Conservation (phyloP, 345 rosid genomes). For the Trapa incisa region DNA sequence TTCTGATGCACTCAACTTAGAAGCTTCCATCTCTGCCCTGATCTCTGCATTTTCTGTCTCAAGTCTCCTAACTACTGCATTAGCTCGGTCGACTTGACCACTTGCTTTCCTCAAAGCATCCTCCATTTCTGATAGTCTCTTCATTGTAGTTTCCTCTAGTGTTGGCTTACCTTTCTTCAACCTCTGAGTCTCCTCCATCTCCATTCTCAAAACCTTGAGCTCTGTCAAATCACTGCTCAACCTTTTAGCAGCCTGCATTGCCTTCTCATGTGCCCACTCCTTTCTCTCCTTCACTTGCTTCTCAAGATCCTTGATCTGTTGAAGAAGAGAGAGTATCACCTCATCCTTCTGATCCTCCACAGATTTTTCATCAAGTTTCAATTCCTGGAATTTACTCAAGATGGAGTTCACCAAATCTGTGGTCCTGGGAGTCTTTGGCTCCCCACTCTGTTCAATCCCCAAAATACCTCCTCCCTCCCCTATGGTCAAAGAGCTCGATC, state of each 20-base stretch:
- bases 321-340: constrained; percentile 44
- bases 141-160: constrained; percentile 65
- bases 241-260: constrained; percentile 92
- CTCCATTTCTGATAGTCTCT: constrained; percentile 73
- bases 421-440: constrained; percentile 27
- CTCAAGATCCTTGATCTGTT: constrained; percentile 63
- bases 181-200: constrained; percentile 70
- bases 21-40: constrained; percentile 88
- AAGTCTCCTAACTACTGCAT: constrained; percentile 58
- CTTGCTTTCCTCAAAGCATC: constrained; percentile 73
- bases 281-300: constrained; percentile 72
- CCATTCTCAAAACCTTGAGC: constrained; percentile 69
- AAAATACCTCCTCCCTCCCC: constrained; percentile 18
- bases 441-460: constrained; percentile 32
- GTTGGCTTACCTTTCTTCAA: constrained; percentile 80
- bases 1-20: constrained; percentile 83
- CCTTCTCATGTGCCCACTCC: constrained; percentile 97
- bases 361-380: constrained; percentile 66
- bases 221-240: constrained; percentile 70
- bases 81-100: constrained; percentile 63
- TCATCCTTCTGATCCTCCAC: constrained; percentile 74
- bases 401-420: constrained; percentile 44
- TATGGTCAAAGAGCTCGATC: constrained; percentile 22
- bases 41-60: constrained; percentile 88
- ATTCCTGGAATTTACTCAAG: constrained; percentile 55